Evolutionary conservation across 164 flowering plant species (phyloP), one percentile per base, ranked within the genome.

Genomic region (Buxus sempervirens): DNA sequence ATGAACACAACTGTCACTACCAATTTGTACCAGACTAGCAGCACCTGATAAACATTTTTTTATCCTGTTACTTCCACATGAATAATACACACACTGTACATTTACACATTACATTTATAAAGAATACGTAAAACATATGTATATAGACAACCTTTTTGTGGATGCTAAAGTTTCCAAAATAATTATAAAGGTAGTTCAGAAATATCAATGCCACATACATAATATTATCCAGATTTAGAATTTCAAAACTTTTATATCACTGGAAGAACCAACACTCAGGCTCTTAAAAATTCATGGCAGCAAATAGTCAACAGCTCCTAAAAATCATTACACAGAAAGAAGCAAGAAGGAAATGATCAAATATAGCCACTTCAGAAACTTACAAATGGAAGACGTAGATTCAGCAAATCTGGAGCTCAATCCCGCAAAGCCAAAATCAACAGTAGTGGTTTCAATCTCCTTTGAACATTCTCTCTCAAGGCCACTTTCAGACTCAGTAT

Each of bases 401-500:
- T 73, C 69, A 10, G 25, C 32, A 56, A 65, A 60, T 63, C 62
- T 56, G 55, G 78, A 60, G 61, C 60, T 60, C 62, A 67, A 51
- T 48, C 67, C 77, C 0, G 51, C n/a, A 55, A 32, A 67, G 72
- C 58, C 67, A 61, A 4, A n/a, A n/a, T n/a, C 60, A 27, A 59
- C 67, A 49, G 66, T 77, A 68, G 42, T 22, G 41, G 69, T 38
- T 61, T 71, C 81, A 42, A 65, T 73, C 63, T 66, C 75, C 70
- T 77, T 62, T 58, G 32, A 63, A 19, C 26, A 69, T 64, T 66
- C 75, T 68, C 54, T 64, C 26, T 59, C 66, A 60, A 36, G 26
- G 26, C 71, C 72, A 63, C 74, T 54, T 70, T 83, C 88, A 42
- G 82, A 77, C 68, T 86, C 96, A 58, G 79, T 77, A 63, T 88